A percentile compares a stretch with the other conserved stretches of the same genome.
phyloP scores from a whole-genome alignment of 495 filamentous ascomycete genomes.

The Xylaria nigripes region DNA sequence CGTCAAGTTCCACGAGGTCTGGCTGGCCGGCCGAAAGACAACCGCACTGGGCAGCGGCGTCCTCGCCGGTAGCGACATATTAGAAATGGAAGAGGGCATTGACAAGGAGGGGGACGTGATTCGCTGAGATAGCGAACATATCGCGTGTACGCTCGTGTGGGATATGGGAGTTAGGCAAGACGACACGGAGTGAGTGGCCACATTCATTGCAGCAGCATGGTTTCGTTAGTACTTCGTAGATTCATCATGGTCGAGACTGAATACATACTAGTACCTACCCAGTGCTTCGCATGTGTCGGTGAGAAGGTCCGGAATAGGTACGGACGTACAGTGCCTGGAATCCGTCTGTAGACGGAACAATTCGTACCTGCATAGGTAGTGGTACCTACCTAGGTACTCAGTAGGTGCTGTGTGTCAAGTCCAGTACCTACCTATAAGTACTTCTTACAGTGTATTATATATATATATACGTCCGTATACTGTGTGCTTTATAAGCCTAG shows the following conservation, averaged over 20 bases:
- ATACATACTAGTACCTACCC: background rate
- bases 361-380: too few relatives aligned
- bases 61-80: conserved; percentile 78
- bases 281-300: background rate
- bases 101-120: conserved; percentile 63
- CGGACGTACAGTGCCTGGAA: too few relatives aligned
- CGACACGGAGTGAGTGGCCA: background rate
- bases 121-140: conserved; percentile 33
- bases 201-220: background rate
- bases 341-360: too few relatives aligned
- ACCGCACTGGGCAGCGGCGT: conserved; percentile 53
- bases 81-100: conserved; percentile 78
- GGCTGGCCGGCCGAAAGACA: conserved; percentile 57
- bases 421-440: too few relatives aligned
- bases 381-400: too few relatives aligned
- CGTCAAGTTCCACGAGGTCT: conserved; percentile 95
- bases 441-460: too few relatives aligned
- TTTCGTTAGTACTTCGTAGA: background rate
- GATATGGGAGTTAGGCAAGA: background rate
- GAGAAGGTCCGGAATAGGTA: background rate
- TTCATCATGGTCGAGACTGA: background rate
- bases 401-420: too few relatives aligned
- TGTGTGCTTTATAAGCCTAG: too few relatives aligned
- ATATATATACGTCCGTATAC: too few relatives aligned
- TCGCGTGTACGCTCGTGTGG: background rate